A percentile compares a stretch with the other conserved stretches of the same genome.
Evolutionary conservation across 2,329 filamentous ascomycete species (phyloP).

Genomic region (Dichotomopilus funicola): DNA sequence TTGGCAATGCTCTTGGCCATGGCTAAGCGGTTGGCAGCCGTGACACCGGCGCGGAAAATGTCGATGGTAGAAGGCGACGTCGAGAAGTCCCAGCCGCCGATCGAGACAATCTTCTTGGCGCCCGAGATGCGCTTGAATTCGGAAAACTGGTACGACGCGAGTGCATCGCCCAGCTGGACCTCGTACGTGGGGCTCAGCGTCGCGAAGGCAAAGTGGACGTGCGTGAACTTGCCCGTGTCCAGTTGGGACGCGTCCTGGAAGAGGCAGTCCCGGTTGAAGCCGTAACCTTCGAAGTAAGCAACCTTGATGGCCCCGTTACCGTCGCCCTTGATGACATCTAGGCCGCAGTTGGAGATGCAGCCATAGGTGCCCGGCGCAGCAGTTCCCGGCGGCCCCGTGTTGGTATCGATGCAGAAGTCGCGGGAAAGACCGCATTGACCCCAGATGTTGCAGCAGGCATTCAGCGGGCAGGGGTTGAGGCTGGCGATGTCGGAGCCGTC

Average conservation of each 20-base stretch:
- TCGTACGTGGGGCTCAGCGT: slow-evolving; percentile 11
- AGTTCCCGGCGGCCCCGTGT: slow-evolving; percentile 20
- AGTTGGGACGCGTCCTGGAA: slow-evolving; percentile 4
- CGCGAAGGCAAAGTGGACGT: slow-evolving; percentile 28
- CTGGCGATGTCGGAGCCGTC: slow-evolving; percentile 28
- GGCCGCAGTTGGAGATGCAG: slow-evolving; percentile 37
- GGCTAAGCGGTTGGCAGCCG: slow-evolving; percentile 3
- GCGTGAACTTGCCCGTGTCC: slow-evolving; percentile 18
- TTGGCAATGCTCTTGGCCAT: slow-evolving; percentile 33
- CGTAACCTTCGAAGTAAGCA: slow-evolving; percentile 20
- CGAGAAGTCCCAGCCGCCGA: slow-evolving; percentile 20
- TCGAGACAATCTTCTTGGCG: slow-evolving; percentile 18
- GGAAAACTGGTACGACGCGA: slow-evolving; percentile 11
- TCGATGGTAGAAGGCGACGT: neutral
- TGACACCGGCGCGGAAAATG: slow-evolving; percentile 13
- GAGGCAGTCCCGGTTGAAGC: slow-evolving; percentile 11
- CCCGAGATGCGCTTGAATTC: slow-evolving; percentile 2
- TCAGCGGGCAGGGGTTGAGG: slow-evolving; percentile 34
- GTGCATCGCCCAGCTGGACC: neutral
- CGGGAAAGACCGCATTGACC: slow-evolving; percentile 26
- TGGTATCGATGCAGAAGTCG: slow-evolving; percentile 26
- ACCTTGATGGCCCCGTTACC: slow-evolving; percentile 2
- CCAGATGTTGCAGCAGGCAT: slow-evolving; percentile 21
- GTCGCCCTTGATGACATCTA: slow-evolving; percentile 27
- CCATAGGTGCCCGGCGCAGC: slow-evolving; percentile 26